Conservation (phyloP, 768 basidiomycete genomes). For the Strobilomyces echinocephalus region DNA sequence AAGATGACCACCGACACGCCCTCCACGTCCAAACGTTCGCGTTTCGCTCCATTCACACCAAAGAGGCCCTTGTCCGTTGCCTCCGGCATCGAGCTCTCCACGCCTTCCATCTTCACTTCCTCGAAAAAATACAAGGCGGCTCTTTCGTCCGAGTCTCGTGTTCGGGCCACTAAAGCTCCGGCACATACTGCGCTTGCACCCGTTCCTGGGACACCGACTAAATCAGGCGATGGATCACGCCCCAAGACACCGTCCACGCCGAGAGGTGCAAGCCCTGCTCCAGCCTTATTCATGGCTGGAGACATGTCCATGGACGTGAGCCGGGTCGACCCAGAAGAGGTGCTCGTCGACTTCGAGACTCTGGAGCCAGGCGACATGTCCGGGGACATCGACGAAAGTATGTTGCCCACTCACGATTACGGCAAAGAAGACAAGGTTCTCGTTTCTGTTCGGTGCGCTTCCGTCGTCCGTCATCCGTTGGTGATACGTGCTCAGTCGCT, state of each 20-base stretch:
- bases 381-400: constrained; percentile 59
- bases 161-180: constrained; percentile 29
- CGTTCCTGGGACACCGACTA: constrained; percentile 53
- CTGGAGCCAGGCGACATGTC: constrained; percentile 68
- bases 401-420: constrained; percentile 43
- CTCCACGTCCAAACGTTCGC: constrained; percentile 35
- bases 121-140: constrained; percentile 67
- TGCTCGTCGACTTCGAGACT: constrained; percentile 67
- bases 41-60: constrained; percentile 50
- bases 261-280: constrained; percentile 45
- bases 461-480: background rate
- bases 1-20: constrained; percentile 14
- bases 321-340: constrained; percentile 70
- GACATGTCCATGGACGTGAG: constrained; percentile 67
- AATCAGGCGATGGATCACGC: constrained; percentile 34
- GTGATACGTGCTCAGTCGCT: constrained; percentile 1
- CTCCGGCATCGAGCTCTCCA: constrained; percentile 24
- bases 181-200: constrained; percentile 34
- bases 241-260: constrained; percentile 55
- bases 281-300: constrained; percentile 41
- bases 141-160: constrained; percentile 44
- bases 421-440: constrained; percentile 83
- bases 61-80: constrained; percentile 44
- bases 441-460: constrained; percentile 68
- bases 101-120: constrained; percentile 36